Base-by-base conservation (phyloP, 108 stramenopile genomes). In the Cyclotella kingstonii region DNA sequence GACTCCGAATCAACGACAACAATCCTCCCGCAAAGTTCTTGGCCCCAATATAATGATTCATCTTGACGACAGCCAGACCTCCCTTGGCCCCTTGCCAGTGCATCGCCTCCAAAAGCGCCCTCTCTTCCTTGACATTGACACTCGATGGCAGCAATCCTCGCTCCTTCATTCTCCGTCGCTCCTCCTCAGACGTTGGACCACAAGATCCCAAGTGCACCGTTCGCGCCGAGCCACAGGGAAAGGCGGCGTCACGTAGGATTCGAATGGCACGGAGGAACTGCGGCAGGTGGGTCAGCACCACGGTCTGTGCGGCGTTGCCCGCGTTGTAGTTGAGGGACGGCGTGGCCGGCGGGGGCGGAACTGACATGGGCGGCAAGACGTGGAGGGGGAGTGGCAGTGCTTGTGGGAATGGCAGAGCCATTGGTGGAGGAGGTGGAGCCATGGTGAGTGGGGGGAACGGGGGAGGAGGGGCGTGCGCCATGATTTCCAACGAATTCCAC, bases 201-300 rank as follows among this genome's bases (percentile, higher is more conserved):
- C 68, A 70, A 14, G 63, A 70, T 44, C 75, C 68, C 40, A 70
- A 49, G 43, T 76, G 69, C 11, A 70, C 68, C 12, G 69, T 76
- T 1, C 69, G 69, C 0, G 68, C 69, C 15, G 43, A 14, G 4
- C 75, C 75, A 22, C 45, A 60, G 9, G 68, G 68, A 28, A 58
- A 71, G 21, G 62, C 51, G 5, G 69, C 68, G 36, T 76, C 69
- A 5, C 75, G 75, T 10, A 76, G 33, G 6, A 57, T 66, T 53
- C 69, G 68, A 17, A 70, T 39, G 0, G 31, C 17, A 11, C 75
- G 69, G 0, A 76, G 31, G 17, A 76, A 76, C 5, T 54, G 69
- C 0, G 75, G 75, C 5, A 76, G 35, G 14, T 54, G 44, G 0
- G 56, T 28, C 3, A 76, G 23, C 5, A 76, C 56, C 18, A 73